phyloP scores from a whole-genome alignment of 2,329 filamentous ascomycete genomes.

The Pseudohalonectria lignicola region DNA sequence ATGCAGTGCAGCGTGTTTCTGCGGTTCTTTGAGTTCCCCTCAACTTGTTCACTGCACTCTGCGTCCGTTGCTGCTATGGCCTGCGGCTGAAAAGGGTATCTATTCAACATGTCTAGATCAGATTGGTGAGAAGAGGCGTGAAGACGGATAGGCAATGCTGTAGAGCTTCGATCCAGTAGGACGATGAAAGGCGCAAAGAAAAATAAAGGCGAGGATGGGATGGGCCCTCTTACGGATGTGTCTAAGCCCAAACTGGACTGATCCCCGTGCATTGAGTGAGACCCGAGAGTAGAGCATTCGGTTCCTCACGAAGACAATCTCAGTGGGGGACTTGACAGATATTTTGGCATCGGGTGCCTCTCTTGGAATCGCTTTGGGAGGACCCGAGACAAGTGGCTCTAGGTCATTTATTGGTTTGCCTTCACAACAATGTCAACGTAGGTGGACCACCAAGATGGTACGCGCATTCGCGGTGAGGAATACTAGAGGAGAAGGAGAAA shows the following conservation, averaged over 20 bases:
- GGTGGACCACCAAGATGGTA: no score
- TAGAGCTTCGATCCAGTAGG: no score
- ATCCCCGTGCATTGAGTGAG: constrained; percentile 54
- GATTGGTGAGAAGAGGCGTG: background rate
- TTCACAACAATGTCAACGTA: background rate
- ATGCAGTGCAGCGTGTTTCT: constrained; percentile 58
- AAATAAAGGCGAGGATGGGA: no score
- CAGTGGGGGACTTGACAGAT: constrained; percentile 31
- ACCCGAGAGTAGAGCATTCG: constrained; percentile 80
- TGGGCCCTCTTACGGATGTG: constrained; percentile 57
- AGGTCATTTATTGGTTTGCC: constrained; percentile 7
- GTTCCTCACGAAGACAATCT: constrained; percentile 67
- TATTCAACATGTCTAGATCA: constrained; percentile 67
- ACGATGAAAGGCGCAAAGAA: no score
- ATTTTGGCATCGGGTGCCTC: background rate
- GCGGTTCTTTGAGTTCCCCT: constrained; percentile 20
- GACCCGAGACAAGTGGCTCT: background rate
- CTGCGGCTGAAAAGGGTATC: constrained; percentile 35
- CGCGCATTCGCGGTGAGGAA: no score
- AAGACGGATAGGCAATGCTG: no score
- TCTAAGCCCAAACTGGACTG: constrained; percentile 62
- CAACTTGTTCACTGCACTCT: background rate
- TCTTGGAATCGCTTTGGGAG: background rate
- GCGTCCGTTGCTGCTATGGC: background rate
- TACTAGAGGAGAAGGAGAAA: no score